These are phyloP conservation scores for Eutrema japonicum DNA, from an alignment of 345 rosid genomes.

Conservation along the genomic window DNA sequence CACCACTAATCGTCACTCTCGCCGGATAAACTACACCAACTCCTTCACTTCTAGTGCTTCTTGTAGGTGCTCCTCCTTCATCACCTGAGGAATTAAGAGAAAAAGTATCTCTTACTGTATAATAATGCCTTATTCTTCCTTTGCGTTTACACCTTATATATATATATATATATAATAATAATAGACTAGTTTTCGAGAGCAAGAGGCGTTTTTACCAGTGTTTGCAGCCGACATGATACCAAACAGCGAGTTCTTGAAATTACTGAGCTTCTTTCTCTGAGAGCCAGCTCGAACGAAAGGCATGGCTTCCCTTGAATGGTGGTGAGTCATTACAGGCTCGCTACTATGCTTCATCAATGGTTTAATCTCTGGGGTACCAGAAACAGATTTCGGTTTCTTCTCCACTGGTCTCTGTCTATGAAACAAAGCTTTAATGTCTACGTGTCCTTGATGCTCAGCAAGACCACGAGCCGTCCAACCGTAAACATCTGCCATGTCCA, in stretches of 20 bases:
- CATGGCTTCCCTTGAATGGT: constrained; percentile 50
- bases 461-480: constrained; percentile 81
- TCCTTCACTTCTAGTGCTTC: constrained; percentile 8
- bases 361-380: constrained; percentile 36
- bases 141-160: not conserved
- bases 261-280: constrained; percentile 52
- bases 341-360: constrained; percentile 58
- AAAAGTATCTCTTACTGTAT: not conserved
- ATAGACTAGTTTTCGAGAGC: not conserved
- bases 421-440: constrained; percentile 59
- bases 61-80: constrained; percentile 28
- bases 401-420: constrained; percentile 41
- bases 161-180: too few species aligned
- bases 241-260: constrained; percentile 68
- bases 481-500: constrained; percentile 60
- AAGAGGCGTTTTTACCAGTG: constrained; percentile 50
- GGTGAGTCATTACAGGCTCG: constrained; percentile 55
- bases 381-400: constrained; percentile 19
- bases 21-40: constrained; percentile 30
- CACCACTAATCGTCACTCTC: constrained; percentile 70
- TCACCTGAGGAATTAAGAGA: constrained; percentile 16
- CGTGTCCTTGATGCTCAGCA: constrained; percentile 82
- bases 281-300: constrained; percentile 44
- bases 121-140: not conserved
- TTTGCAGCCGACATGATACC: constrained; percentile 78